Evolutionary conservation across 2,329 filamentous ascomycete genomes (phyloP).

Genomic region (Bisporella sp.): DNA sequence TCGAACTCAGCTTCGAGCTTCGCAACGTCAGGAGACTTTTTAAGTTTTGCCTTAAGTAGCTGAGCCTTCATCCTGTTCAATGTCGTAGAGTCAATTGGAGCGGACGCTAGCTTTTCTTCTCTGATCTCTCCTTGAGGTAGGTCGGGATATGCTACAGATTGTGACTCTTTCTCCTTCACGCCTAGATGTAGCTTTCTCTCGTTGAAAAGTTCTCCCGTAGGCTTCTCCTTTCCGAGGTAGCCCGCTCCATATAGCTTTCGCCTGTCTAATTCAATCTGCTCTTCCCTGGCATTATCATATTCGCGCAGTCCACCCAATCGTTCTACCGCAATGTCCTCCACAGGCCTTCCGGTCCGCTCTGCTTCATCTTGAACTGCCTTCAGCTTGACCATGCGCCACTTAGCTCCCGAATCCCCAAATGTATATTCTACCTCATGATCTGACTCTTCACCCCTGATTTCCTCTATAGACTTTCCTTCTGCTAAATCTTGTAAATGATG

Average conservation of each 20-base stretch:
- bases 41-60: conserved; percentile 92
- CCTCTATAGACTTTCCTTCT: conserved; percentile 46
- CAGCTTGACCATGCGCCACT: conserved; percentile 96
- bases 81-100: conserved; percentile 63
- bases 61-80: conserved; percentile 88
- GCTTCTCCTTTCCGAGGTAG: conserved; percentile 79
- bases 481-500: conserved; percentile 54
- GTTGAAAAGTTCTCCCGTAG: conserved; percentile 77
- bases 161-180: conserved; percentile 32
- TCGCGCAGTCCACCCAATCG: conserved; percentile 73
- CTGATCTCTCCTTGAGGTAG: conserved; percentile 50
- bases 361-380: conserved; percentile 77
- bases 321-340: conserved; percentile 79
- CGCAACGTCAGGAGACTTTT: conserved; percentile 65
- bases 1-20: conserved; percentile 82
- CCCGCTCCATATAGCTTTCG: conserved; percentile 76
- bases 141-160: conserved; percentile 27
- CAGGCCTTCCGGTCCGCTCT: conserved; percentile 60
- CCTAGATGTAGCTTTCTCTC: conserved; percentile 62
- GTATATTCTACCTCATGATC: conserved; percentile 67
- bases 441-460: conserved; percentile 42
- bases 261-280: conserved; percentile 83
- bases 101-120: conserved; percentile 42
- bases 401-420: conserved; percentile 83
- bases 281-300: conserved; percentile 90